phyloP scores from a whole-genome alignment of 208 protist genomes.

The Wallacemonas sp. region DNA sequence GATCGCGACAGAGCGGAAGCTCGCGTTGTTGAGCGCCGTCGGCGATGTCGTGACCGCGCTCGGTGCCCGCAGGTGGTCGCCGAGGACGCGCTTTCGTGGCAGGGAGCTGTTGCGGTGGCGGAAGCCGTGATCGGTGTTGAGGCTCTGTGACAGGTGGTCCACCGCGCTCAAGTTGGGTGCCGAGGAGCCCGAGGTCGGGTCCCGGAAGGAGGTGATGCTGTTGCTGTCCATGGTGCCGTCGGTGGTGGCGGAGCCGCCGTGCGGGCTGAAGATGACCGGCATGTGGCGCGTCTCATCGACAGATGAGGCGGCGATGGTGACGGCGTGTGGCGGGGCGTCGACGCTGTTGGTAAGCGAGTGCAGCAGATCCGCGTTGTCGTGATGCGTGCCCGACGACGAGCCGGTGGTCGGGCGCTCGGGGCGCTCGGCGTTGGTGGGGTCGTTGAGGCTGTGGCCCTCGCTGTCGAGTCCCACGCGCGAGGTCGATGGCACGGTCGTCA shows the following conservation, averaged over 20 bases:
- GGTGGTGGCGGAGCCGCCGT: neutral
- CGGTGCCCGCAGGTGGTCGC: too few species aligned
- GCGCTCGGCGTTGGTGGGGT: too few species aligned
- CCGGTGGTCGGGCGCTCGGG: too few species aligned
- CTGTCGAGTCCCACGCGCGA: neutral
- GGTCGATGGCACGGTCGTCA: neutral
- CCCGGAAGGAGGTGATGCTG: constrained; percentile 14
- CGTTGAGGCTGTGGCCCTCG: neutral
- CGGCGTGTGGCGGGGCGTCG: neutral
- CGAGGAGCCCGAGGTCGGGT: constrained; percentile 8
- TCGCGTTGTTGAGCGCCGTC: neutral
- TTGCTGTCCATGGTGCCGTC: neutral
- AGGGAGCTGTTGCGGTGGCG: neutral
- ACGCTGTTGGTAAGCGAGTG: neutral
- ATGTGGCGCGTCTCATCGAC: neutral
- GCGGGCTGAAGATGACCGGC: neutral
- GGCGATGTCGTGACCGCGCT: too few species aligned
- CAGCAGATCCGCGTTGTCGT: too few species aligned
- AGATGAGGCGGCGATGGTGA: neutral
- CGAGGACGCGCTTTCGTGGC: neutral
- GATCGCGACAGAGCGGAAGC: neutral
- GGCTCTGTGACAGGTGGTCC: neutral
- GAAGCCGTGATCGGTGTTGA: neutral
- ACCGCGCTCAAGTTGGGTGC: neutral
- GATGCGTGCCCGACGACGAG: too few species aligned